Base-by-base conservation (phyloP, 768 basidiomycete species). In the Suillus lakei region DNA sequence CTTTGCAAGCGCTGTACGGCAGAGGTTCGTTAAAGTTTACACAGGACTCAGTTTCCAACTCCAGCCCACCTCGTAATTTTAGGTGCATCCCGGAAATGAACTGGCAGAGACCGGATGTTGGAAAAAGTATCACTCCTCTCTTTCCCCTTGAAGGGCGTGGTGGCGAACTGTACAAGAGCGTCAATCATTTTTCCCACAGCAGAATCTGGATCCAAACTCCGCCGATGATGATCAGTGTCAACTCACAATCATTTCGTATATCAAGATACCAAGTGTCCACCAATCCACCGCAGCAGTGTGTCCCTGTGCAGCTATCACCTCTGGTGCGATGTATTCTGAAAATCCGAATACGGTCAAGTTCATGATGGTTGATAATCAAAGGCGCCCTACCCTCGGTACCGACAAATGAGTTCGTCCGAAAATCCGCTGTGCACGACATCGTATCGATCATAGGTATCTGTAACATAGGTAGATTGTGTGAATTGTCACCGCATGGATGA, bases 261-360 rank as follows among this genome's bases (percentile, higher is more conserved):
- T 94, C 73, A 99, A 87, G 73, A 99, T 98, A 44, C 98, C 98
- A 59, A 98, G 83, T 38, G 98, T 99, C 98, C 95, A 96, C 97
- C 97, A 99, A 80, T 99, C 98, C 60, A 99, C 98, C 16, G 97
- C 96, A 67, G 95, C 95, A 43, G 96, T 98, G 79, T 99, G 98
- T 21, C 98, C 97, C 76, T 92, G 88, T 55, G 94, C 95, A 71
- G 93, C 92, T 75, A 99, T 98, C 65, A 99, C 98, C 82, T 99
- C 98, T 67, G 97, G 97, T 48, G 97, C 96, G 76, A 99, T 99
- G 84, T 99, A 99, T 81, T 98, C 97, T 98, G 78, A 46, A 65
- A 23, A 38, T 12, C 55, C 58, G 26, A 3, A 28, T 28, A 41
- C 16, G 26, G 34, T 59, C 4, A 41, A 59, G 28, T 21, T 28